Evolutionary conservation across 179 eudicot genomes (phyloP), one percentile per base, ranked within the genome.

Genomic region (Dionaea muscipula): DNA sequence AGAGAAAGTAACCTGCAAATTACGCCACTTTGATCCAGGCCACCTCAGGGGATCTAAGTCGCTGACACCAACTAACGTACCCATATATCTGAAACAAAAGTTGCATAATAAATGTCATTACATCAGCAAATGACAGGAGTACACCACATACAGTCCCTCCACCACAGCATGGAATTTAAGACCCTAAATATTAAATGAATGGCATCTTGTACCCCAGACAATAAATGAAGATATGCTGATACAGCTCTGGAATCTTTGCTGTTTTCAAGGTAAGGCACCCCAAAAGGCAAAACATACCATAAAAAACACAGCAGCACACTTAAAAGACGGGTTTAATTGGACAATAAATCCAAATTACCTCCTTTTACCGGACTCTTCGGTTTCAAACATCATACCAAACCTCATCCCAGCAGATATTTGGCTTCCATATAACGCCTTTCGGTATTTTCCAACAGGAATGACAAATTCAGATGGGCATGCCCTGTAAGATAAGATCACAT

Each of bases 361-460:
- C 69, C 94, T 81, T 51, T 84, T 88, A 49, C 88, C 68, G 1
- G 95, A 91, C 53, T 91, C 98, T 59, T 91, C 98, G 0, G 95
- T 91, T 75, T 91, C 98, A 64, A 90, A 86, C 97, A 90, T 90
- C 94, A 90, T 90, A 23, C 97, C 94, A 44, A 86, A 91, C 75
- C 98, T 78, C 95, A 84, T 91, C 36, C 98, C 95, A 54, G 72
- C 73, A 7, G 95, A 82, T 59, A 84, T 78, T 55, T 87, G 95
- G 17, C 88, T 78, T 55, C 84, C 84, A 49, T 71, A 82, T 12
- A 80, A 78, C 25, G 88, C 78, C 66, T 91, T 91, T 39, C 84
- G 73, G 65, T 68, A 91, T 65, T 82, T 87, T 53, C 68, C 63
- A 44, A 81, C 73, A 20, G 98, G 86, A 61, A 91, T 74, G 19